Evolutionary conservation across 257 asterid genomes (phyloP).

Genomic region (Prunella vulgaris): DNA sequence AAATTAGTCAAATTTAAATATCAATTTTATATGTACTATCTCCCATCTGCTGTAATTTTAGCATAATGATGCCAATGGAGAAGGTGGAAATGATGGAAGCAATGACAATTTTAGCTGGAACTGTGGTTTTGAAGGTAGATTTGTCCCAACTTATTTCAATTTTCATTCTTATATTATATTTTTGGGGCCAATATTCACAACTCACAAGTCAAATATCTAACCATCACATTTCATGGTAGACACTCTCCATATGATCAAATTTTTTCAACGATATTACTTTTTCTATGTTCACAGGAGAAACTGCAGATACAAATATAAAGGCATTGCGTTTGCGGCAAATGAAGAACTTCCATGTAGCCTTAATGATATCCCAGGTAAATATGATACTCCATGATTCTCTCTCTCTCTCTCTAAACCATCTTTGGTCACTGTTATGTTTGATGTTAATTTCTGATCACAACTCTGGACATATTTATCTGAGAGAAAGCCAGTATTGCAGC

Average conservation of each 20-base stretch:
- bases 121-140: constrained; percentile 90
- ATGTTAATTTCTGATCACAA: background rate
- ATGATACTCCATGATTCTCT: constrained; percentile 11
- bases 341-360: constrained; percentile 89
- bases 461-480: background rate
- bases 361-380: constrained; percentile 86
- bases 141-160: constrained; percentile 2
- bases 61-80: constrained; percentile 97
- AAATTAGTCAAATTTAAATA: background rate
- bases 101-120: constrained; percentile 98
- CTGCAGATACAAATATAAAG: constrained; percentile 48
- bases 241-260: background rate
- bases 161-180: background rate
- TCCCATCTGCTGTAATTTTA: constrained; percentile 32
- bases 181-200: background rate
- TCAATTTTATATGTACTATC: constrained; percentile 8
- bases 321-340: constrained; percentile 79
- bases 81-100: constrained; percentile 93
- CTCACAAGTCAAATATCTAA: constrained; percentile 3
- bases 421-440: background rate
- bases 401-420: background rate
- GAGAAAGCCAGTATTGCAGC: background rate
- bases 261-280: background rate
- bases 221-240: constrained; percentile 5
- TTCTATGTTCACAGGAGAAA: constrained; percentile 58